Base-by-base conservation (phyloP, 495 filamentous ascomycete species). In the Chaetomium fimeti region DNA sequence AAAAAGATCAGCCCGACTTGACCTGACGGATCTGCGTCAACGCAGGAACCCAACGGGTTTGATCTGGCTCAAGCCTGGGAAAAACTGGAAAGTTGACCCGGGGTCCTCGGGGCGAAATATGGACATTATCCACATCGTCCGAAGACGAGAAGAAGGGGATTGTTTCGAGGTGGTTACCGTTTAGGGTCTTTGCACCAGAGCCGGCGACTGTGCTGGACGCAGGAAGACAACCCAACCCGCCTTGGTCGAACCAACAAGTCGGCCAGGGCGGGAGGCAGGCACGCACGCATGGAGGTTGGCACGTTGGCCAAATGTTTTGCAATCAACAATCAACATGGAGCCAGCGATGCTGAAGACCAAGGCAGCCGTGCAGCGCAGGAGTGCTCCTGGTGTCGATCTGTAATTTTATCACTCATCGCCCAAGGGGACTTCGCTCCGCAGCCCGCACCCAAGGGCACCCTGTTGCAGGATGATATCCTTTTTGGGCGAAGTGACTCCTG, bases 91-190 rank as follows among this genome's bases (percentile, higher is more conserved):
- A 28, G 13, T 16, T 18, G 5, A 47, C 11, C 12, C 55, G 5
- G 20, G 5, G 7, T n/a, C 15, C 12, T 43, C 38, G 24, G 24
- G 32, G 8, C 28, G 28, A 29, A 29, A 3, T 2, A n/a, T n/a
- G n/a, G n/a, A 1, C n/a, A 27, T 22, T 20, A 13, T 20, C 25
- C 6, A 32, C 25, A 18, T 53, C 13, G 16, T 16, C 25, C 27
- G 27, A 7, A 53, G 25, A 29, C 45, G 38, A n/a, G 36, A 4
- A 15, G 29, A 38, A 0, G 29, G 53, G 24, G 6, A 5, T 13
- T 27, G 40, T 57, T 49, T 65, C 66, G 62, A 55, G 32, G 42
- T 62, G 58, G 32, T 65, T 68, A 53, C 66, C 66, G 42, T 52
- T 65, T 65, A 58, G 53, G 62, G 58, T 51, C 53, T 29, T 38